Base-by-base conservation (phyloP, 2,329 filamentous ascomycete species). In the Arthrobotrys sphaeroides region DNA sequence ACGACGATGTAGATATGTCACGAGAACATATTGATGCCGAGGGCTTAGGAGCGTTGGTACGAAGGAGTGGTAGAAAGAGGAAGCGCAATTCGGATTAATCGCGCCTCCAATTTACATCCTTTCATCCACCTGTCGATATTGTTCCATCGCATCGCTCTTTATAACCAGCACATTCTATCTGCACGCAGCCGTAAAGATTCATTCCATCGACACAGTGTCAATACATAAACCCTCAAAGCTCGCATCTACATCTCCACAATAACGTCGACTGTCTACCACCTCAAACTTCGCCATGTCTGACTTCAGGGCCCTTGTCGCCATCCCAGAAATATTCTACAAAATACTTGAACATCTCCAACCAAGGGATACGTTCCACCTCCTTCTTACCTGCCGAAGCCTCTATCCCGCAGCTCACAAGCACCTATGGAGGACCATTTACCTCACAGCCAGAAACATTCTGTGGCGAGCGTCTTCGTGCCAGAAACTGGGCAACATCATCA, bases 1-100 rank as follows among this genome's bases (percentile, higher is more conserved):
- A 28, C 22, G 24, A 53, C 20, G 53, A 69, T 13, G 16, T 33
- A 20, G 53, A 26, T 10, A 40, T 13, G n/a, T 51, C 49, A 13
- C 49, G 18, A 24, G 26, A 20, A 16, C 16, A 61, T 26, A 38
- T 60, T 36, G 38, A 62, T 36, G 16, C 22, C 16, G 66, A 55
- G 16, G 47, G 42, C 5, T 26, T 13, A 6, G 38, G 16, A 7
- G 20, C 38, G 12, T 33, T 36, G 13, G 49, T 49, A 9, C 28
- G n/a, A 33, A 57, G 49, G 20, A 16, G 59, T 9, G 47, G 28
- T 3, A 61, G 38, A n/a, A 72, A 72, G 40, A 26, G 67, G 18
- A 72, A 65, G 24, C 36, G 67, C 10, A 64, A 57, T 22, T 43
- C 49, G 3, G 16, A 59, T 12, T 68, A 38, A 33, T n/a, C 5